Conservation (phyloP, 2,329 filamentous ascomycete genomes). For the Exophiala oligosperma region DNA sequence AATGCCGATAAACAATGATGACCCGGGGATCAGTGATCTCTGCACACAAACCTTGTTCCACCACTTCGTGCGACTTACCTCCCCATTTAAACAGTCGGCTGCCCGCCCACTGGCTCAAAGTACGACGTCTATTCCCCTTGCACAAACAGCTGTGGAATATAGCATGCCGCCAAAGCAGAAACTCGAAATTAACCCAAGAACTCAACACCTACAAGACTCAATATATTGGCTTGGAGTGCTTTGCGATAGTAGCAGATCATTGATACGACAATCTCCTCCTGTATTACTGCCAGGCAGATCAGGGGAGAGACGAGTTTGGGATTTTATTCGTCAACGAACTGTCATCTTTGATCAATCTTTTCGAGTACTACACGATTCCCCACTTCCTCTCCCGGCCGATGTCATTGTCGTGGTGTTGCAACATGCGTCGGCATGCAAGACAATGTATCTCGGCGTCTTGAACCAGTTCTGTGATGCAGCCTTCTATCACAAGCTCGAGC, state of each 20-base stretch:
- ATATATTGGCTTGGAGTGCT: conserved; percentile 11
- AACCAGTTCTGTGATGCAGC: conserved; percentile 4
- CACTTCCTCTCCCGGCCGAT: conserved; percentile 4
- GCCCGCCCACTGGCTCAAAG: neutral
- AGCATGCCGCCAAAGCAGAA: neutral
- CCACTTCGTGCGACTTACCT: neutral
- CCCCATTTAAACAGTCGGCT: neutral
- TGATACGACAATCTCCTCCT: neutral
- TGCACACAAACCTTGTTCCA: conserved; percentile 5
- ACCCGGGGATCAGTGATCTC: conserved; percentile 1
- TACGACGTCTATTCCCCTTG: conserved; percentile 46
- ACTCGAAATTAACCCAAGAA: neutral
- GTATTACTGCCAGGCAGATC: neutral
- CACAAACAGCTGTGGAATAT: conserved; percentile 51
- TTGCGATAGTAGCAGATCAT: neutral
- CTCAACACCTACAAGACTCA: conserved; percentile 1
- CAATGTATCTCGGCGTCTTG: conserved; percentile 8
- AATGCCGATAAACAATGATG: conserved; percentile 1
- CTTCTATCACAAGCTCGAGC: neutral
- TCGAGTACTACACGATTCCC: neutral
- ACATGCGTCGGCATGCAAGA: conserved; percentile 14
- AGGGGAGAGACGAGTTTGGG: conserved; percentile 8
- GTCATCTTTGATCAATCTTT: conserved; percentile 15
- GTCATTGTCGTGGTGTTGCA: conserved; percentile 8
- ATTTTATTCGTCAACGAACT: conserved; percentile 16